Evolutionary conservation across 208 protist species (phyloP), one percentile per base, ranked within the genome.

Genomic region (Phytomonas sp.): DNA sequence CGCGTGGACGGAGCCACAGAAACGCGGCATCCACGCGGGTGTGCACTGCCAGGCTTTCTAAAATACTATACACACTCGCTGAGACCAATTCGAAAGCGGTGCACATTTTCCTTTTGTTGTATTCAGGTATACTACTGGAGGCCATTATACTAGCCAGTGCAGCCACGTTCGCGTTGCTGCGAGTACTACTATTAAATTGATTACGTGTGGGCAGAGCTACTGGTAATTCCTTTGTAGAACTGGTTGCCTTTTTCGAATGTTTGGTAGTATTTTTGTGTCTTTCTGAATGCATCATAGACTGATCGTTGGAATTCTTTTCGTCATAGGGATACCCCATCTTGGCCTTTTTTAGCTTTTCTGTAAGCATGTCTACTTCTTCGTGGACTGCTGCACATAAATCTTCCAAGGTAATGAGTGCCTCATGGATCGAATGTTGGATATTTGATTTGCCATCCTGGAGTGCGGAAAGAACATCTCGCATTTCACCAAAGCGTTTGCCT

Each of bases 1-100:
- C 88, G 33, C 82, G 84, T 16, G 86, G 87, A 11, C 81, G 79
- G 37, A 96, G 60, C 88, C 91, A 96, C 67, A 96, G 70, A 60
- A 96, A 64, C 32, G 88, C 88, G 23, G 84, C 86, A 26, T 83
- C 80, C 10, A 82, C 82, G 29, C 91, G 67, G 23, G 83, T 80
- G 65, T 88, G 84, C 66, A 94, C 84, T n/a, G 91, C 88, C 0
- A 90, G 40, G 45, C 85, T 89, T 79, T 96, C 88, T 31, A 93
- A 63, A 10, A 96, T 64, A 62, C 59, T 77, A 77, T 91, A 96
- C 45, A 96, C 80, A 31, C 83, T 88, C 1, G 88, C 88, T 1
- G 88, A 94, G 29, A 96, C 84, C 5, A 94, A 74, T 61, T 94
- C 87, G 32, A 94, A 70, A 6, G 88, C 81, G 56, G 78, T 81